Conservation (phyloP, 2,329 filamentous ascomycete genomes). For the Penicillium griseofulvum region DNA sequence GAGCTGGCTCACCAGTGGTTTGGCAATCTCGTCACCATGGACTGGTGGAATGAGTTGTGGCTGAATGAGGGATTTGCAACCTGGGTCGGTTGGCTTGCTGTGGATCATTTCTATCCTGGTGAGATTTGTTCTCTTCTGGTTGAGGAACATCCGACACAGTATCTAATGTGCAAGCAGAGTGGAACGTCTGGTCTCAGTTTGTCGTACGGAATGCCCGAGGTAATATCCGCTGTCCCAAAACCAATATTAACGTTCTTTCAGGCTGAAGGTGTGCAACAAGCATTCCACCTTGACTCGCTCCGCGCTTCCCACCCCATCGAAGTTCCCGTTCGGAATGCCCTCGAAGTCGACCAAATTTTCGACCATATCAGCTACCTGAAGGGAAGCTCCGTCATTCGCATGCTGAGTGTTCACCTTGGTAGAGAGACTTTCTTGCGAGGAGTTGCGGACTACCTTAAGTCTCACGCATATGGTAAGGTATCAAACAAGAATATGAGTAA, state of each 20-base stretch:
- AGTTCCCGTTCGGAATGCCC: conserved; percentile 86
- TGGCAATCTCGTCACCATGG: conserved; percentile 92
- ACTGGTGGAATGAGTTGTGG: conserved; percentile 95
- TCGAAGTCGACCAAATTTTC: conserved; percentile 97
- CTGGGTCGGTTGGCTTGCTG: conserved; percentile 94
- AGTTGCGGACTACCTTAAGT: conserved; percentile 83
- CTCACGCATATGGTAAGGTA: conserved; percentile 71
- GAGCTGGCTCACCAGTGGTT: conserved; percentile 97
- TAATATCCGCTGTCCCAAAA: conserved; percentile 41
- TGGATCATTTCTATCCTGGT: conserved; percentile 83
- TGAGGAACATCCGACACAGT: neutral
- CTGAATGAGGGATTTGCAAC: conserved; percentile 96
- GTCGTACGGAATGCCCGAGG: conserved; percentile 65
- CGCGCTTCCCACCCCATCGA: conserved; percentile 94
- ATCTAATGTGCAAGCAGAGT: conserved; percentile 56
- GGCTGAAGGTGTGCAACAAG: conserved; percentile 89
- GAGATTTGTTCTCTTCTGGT: conserved; percentile 16
- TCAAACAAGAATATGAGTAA: neutral
- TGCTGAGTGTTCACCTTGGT: conserved; percentile 88
- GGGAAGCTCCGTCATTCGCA: conserved; percentile 92
- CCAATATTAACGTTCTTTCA: conserved; percentile 41
- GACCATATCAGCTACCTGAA: conserved; percentile 96
- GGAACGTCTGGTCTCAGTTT: conserved; percentile 97
- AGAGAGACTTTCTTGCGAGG: conserved; percentile 86
- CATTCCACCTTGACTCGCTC: conserved; percentile 84